Evolutionary conservation across 176 grass and related monocot species (phyloP).

Genomic region (Aegilops umbellulata): DNA sequence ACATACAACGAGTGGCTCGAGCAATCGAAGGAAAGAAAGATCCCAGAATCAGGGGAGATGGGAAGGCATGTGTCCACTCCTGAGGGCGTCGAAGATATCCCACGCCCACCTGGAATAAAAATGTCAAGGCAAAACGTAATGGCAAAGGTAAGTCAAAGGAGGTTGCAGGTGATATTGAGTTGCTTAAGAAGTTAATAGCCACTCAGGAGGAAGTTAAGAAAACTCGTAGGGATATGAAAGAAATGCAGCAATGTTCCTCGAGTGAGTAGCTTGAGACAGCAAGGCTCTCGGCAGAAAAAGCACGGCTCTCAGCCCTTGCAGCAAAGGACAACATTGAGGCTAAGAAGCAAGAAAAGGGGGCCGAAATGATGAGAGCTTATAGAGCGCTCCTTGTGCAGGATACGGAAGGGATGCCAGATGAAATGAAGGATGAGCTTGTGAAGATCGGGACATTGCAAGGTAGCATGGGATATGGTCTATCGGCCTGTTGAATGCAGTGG

Average conservation of each 20-base stretch:
- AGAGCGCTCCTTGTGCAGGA: not conserved
- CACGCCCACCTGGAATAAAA: not conserved
- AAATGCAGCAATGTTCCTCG: not conserved
- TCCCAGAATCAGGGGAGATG: not conserved
- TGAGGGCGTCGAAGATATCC: not conserved
- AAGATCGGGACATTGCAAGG: not conserved
- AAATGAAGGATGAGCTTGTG: not conserved
- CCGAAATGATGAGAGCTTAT: not conserved
- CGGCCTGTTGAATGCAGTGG: too few relatives aligned
- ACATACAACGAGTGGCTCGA: not conserved
- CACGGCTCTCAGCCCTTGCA: not conserved
- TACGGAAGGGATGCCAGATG: not conserved
- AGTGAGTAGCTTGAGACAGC: not conserved
- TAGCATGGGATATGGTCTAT: too few relatives aligned
- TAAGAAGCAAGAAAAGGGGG: not conserved
- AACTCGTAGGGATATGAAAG: not conserved
- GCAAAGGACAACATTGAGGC: not conserved
- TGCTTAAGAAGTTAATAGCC: not conserved
- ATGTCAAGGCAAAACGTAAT: not conserved
- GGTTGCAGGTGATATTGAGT: not conserved
- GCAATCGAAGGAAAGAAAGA: not conserved
- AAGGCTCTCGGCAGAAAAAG: not conserved
- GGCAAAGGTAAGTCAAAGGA: not conserved
- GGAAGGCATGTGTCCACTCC: too few relatives aligned
- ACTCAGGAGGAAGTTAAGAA: not conserved